phyloP scores from a whole-genome alignment of 148 eudicot species.

The Vaccinium corymbosum region DNA sequence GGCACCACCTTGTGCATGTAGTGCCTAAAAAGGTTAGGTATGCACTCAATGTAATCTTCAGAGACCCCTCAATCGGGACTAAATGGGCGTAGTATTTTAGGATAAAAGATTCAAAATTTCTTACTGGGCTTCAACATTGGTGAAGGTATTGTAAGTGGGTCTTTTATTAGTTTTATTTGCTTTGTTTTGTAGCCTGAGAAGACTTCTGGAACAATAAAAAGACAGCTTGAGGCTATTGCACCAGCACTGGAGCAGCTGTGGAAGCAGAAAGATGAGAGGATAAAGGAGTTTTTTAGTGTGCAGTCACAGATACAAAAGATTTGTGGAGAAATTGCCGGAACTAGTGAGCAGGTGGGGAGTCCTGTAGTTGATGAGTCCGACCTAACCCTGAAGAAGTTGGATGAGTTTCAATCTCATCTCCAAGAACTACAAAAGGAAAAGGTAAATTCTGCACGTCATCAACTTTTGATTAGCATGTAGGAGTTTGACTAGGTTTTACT shows the following conservation, averaged over 20 bases:
- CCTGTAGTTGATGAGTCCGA: constrained; percentile 81
- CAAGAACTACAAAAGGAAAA: constrained; percentile 96
- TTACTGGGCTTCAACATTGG: background rate
- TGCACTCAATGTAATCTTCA: background rate
- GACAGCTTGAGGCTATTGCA: constrained; percentile 87
- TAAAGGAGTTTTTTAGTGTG: constrained; percentile 73
- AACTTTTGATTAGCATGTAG: background rate
- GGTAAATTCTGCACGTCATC: constrained; percentile 31
- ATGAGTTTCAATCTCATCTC: constrained; percentile 82
- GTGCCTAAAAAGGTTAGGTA: background rate
- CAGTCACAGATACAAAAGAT: constrained; percentile 85
- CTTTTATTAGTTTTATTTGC: constrained; percentile 11
- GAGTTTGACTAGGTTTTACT: background rate
- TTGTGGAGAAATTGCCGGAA: constrained; percentile 85
- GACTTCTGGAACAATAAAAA: constrained; percentile 87
- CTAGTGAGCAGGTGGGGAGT: constrained; percentile 42
- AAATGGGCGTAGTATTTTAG: background rate
- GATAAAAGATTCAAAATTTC: background rate
- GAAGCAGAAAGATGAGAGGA: constrained; percentile 78
- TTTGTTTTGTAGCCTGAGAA: constrained; percentile 72
- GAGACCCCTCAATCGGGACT: background rate
- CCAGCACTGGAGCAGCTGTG: constrained; percentile 82
- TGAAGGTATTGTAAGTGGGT: background rate
- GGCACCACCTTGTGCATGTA: background rate
- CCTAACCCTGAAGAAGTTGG: constrained; percentile 78